Evolutionary conservation across 1,139 yeast species (phyloP).

Genomic region (Blastobotrys petasosporus): DNA sequence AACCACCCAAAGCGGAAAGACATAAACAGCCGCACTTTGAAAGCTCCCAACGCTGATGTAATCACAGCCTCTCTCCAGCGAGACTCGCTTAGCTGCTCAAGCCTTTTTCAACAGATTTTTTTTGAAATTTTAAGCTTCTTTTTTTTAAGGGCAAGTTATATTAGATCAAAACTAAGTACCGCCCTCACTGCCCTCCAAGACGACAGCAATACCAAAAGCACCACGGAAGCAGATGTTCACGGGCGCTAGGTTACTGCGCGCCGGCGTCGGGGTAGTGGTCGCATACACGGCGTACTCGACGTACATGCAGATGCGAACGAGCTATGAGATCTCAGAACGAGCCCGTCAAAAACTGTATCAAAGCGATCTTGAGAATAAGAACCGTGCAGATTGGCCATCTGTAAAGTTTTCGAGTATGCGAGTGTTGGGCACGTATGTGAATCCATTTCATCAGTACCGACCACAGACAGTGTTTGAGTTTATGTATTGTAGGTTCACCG

Average conservation of each 20-base stretch:
- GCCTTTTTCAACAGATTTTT: too few relatives aligned
- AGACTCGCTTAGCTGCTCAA: too few relatives aligned
- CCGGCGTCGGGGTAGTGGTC: conserved; percentile 50
- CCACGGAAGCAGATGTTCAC: neutral
- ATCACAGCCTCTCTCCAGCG: too few relatives aligned
- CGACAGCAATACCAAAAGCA: too few relatives aligned
- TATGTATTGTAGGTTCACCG: conserved; percentile 61
- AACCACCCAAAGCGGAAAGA: too few relatives aligned
- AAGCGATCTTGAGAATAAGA: conserved; percentile 28
- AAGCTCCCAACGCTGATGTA: too few relatives aligned
- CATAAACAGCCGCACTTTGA: too few relatives aligned
- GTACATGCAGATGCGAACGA: conserved; percentile 53
- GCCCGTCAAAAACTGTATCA: conserved; percentile 28
- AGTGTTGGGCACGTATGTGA: conserved; percentile 75
- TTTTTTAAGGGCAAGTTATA: too few relatives aligned
- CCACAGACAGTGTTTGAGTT: conserved; percentile 88
- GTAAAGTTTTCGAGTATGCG: conserved; percentile 39
- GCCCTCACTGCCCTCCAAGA: neutral
- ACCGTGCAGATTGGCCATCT: conserved; percentile 36
- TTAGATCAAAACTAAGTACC: neutral
- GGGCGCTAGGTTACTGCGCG: conserved; percentile 24
- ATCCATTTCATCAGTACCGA: conserved; percentile 87
- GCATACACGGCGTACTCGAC: conserved; percentile 67
- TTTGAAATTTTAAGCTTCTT: too few relatives aligned
- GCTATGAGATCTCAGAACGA: conserved; percentile 50